A percentile compares a stretch with the other conserved stretches of the same genome.
These are phyloP conservation scores for Boeremia exigua DNA, from an alignment of 2,329 filamentous ascomycete genomes.

Conservation along the genomic window DNA sequence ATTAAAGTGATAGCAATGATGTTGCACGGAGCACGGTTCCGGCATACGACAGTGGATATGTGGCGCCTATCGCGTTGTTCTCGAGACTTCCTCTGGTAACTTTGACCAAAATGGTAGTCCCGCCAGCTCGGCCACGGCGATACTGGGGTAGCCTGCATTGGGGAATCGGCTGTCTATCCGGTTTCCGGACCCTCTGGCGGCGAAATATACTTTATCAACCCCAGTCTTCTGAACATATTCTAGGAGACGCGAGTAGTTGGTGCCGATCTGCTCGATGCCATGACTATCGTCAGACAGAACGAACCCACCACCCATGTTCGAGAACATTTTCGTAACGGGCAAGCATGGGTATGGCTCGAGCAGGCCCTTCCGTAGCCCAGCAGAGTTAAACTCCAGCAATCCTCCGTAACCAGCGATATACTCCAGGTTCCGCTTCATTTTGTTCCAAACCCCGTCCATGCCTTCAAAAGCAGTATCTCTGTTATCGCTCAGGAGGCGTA, in stretches of 20 bases:
- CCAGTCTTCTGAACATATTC: conserved; percentile 72
- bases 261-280: conserved; percentile 82
- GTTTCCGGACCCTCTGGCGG: conserved; percentile 19
- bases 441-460: conserved; percentile 73
- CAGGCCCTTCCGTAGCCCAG: conserved; percentile 86
- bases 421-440: conserved; percentile 74
- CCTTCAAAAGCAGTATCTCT: conserved; percentile 66
- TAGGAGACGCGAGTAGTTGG: conserved; percentile 76
- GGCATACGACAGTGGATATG: conserved; percentile 9
- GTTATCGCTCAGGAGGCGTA: conserved; percentile 77
- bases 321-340: conserved; percentile 79
- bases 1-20: conserved; percentile 9
- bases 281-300: conserved; percentile 96
- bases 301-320: conserved; percentile 76
- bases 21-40: conserved; percentile 17
- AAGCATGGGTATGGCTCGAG: conserved; percentile 85
- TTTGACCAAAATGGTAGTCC: conserved; percentile 39
- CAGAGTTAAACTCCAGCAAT: conserved; percentile 87
- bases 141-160: conserved; percentile 45
- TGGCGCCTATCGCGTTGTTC: conserved; percentile 10
- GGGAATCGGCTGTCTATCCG: conserved; percentile 41
- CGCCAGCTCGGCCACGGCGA: conserved; percentile 36
- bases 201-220: conserved; percentile 62
- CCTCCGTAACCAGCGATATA: conserved; percentile 76
- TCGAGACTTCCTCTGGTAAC: conserved; percentile 5